Evolutionary conservation across 352 stramenopile species (phyloP), one percentile per base, ranked within the genome.

Genomic region (Phytopythium mirpurense): DNA sequence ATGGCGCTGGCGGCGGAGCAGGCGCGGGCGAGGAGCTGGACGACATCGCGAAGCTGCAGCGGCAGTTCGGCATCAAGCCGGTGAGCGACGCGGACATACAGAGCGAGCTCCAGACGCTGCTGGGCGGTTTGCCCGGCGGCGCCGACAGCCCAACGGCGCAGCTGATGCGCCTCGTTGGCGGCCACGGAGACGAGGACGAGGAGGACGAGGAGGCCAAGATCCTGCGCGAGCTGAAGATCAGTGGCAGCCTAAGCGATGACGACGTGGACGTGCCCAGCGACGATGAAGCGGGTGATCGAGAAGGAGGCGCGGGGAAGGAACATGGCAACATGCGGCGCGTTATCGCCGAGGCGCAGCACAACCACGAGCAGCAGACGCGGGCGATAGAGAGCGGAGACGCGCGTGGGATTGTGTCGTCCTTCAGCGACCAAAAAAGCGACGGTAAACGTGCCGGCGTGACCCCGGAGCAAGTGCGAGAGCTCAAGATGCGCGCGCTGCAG

Each of bases 61-160:
- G 74, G 16, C 74, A 90, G 67, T 88, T 93, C 51, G 79, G 83
- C 6, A 90, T 93, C 62, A 78, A 73, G 32, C 65, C 75, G 31
- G 66, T 90, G 46, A 79, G 56, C 21, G 79, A 90, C 53, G 74
- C 72, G 40, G 78, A 93, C 43, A 76, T 93, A 19, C 64, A 90
- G 58, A 65, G 56, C 36, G 83, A 93, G 41, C 74, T 90, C 24
- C 62, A 70, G 47, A 59, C 65, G 61, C 68, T 93, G 18, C 66
- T 91, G 34, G 68, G 65, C 15, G 63, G 48, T 23, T 42, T 32
- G 5, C 51, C 27, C 21, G 38, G 38, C 48, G 51, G 45, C 15
- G 47, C 55, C 27, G 51, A 72, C 29, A 86, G 75, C 68, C 73
- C 69, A 18, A 71, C 56, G 31, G 60, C 74, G n/a, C 74, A 90